Base-by-base conservation (phyloP, 1,139 yeast species). In the Hansenula sp. region DNA sequence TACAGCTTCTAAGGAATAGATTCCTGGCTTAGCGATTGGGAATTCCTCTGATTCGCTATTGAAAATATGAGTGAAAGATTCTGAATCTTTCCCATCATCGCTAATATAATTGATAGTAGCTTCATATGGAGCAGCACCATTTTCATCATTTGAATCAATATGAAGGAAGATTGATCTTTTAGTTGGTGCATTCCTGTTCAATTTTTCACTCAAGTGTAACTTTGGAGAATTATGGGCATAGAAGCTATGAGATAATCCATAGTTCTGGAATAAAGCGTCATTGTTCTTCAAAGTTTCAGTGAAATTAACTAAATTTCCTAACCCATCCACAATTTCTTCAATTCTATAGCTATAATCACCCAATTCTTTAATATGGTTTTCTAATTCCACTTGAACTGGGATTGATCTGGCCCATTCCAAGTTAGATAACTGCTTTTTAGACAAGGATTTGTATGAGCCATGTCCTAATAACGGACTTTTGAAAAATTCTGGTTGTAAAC, bases 311-410 rank as follows among this genome's bases (percentile, higher is more conserved):
- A 66, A 53, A 55, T 87, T 87, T 0, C 96, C 96, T 48, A 88
- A 70, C 1, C 84, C 85, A 63, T 91, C 97, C 10, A 74, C 73
- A 7, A 90, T 75, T 49, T 78, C 79, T 37, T 79, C 77, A 36
- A 91, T 72, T 41, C 79, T 79, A 57, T 86, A 89, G 33, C 77
- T 73, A 61, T 87, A 74, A 18, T 67, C 68, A 13, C 96, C 96
- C 7, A 78, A 67, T 18, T 70, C 66, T 13, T 70, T 68, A 32
- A 78, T 58, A 11, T 69, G 63, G n/a, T 74, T 66, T 43, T 76
- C 79, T 45, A 81, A 57, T 21, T 74, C 74, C 27, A 80, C 72
- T 16, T 70, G 68, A 12, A 80, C 74, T 3, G 71, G 62, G 40
- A 67, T 67, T 1, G 74, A 59, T 15, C 67, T 63, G 0, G 83